Evolutionary conservation across 495 filamentous ascomycete species (phyloP), one percentile per base, ranked within the genome.

Genomic region (Venustampulla echinocandica): DNA sequence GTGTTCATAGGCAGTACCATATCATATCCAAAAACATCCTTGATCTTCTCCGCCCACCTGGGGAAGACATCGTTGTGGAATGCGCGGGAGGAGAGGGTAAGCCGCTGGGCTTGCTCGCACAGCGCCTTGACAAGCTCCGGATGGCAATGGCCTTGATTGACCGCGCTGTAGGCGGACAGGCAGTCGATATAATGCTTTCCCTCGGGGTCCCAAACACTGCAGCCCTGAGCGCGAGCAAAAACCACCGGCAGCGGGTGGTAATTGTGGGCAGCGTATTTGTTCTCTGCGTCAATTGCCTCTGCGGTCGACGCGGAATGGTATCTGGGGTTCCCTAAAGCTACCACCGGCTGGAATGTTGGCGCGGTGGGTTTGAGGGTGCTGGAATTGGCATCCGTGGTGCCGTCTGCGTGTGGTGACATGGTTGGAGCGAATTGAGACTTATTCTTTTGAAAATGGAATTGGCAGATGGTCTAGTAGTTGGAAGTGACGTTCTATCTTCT

Each of bases 1-100:
- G 92, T 99, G 69, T 97, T 97, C 92, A 99, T 97, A 38, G 92
- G 92, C 66, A 99, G 67, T 19, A 95, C 90, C 92, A 97, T 99
- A 63, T 97, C 93, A 65, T 90, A 99, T 36, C 87, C 90, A 60
- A 96, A 95, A 56, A 72, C 64, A 43, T 77, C 61, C 52, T 86
- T 90, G 42, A 96, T 84, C 64, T 89, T 93, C 66, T 95, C 79
- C 33, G 92, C 90, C 71, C 95, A 99, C 40, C 83, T 78, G 32
- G 92, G 92, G 70, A 99, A 97, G 27, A 99, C 92, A 71, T 99
- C 92, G 63, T 99, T 99, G 72, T 97, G 84, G 70, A 99, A 99
- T 22, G 92, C 92, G 42, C 92, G 81, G 40, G 88, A 95, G 64
- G 89, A 95, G 50, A 99, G 75, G 1, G 92, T 95, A 63, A 99